phyloP scores from a whole-genome alignment of 176 grass and related monocot species.

The Ensete ventricosum region DNA sequence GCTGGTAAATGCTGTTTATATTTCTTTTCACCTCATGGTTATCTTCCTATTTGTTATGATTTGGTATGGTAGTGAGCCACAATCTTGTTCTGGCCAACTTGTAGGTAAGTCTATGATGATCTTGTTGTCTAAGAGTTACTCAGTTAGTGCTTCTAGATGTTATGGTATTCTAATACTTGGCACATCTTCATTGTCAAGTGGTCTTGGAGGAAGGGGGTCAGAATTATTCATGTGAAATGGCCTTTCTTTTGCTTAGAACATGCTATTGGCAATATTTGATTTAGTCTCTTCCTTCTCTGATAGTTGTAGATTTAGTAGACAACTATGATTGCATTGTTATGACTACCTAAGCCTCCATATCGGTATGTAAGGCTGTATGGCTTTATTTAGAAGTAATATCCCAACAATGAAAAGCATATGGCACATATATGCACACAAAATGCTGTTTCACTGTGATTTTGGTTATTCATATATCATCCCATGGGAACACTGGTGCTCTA shows the following conservation, averaged over 20 bases:
- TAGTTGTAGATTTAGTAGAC: no score
- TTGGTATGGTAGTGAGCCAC: background rate
- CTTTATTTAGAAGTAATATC: no score
- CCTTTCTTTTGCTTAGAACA: background rate
- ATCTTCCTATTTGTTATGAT: slow-evolving; percentile 1
- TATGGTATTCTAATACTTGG: background rate
- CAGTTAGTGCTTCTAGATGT: background rate
- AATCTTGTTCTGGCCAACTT: background rate
- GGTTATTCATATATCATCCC: no score
- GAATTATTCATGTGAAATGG: background rate
- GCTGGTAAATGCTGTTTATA: no score
- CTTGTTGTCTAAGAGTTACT: background rate
- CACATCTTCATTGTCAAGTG: background rate
- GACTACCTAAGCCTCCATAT: no score
- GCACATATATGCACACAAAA: no score
- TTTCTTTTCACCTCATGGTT: background rate
- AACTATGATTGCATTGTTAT: no score
- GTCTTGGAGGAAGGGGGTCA: background rate
- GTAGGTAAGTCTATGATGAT: background rate
- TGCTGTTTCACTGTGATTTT: no score
- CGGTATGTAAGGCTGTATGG: no score
- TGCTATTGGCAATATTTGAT: background rate
- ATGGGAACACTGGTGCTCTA: no score
- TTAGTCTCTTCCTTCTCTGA: background rate
- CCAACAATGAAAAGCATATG: no score